Conservation (phyloP, 495 filamentous ascomycete genomes). For the Aeminium ludgeri region DNA sequence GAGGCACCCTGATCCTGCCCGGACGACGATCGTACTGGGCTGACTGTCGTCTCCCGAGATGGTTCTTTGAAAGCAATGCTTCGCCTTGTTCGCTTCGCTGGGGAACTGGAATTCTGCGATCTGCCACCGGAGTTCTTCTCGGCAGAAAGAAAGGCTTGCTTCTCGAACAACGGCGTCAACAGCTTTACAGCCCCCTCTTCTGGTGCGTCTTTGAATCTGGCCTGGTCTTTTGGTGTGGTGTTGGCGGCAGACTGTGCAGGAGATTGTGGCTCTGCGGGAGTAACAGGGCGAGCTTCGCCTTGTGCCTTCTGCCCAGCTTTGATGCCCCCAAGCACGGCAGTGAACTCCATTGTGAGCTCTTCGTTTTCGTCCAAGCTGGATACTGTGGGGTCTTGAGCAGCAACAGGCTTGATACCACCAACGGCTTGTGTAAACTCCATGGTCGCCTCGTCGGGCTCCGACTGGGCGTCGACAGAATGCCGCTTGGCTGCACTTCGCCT, state of each 20-base stretch:
- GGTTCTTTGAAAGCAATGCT: neutral
- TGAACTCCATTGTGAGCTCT: constrained; percentile 73
- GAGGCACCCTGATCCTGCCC: neutral
- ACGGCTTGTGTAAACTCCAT: constrained; percentile 68
- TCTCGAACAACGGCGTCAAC: constrained; percentile 31
- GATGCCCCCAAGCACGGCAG: constrained; percentile 52
- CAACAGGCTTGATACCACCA: constrained; percentile 35
- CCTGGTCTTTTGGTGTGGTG: constrained; percentile 34
- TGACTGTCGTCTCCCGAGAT: too few species aligned
- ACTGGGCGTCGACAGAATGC: constrained; percentile 16
- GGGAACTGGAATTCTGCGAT: neutral
- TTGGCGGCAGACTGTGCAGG: constrained; percentile 26
- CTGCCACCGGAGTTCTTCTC: constrained; percentile 5
- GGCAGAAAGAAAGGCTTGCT: constrained; percentile 9
- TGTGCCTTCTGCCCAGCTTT: constrained; percentile 4
- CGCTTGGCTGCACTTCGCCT: constrained; percentile 14
- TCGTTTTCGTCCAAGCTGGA: constrained; percentile 37
- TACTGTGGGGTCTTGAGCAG: constrained; percentile 7
- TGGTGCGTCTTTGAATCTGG: constrained; percentile 33
- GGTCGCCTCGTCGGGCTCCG: constrained; percentile 40
- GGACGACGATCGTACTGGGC: too few species aligned
- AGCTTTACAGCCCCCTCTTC: constrained; percentile 26
- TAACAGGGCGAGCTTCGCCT: constrained; percentile 16
- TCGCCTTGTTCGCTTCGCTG: constrained; percentile 3
- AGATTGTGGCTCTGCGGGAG: constrained; percentile 29